These are phyloP conservation scores for Amoeboradix gromovi DNA, from an alignment of 371 early-diverging fungal species.

Conservation along the genomic window DNA sequence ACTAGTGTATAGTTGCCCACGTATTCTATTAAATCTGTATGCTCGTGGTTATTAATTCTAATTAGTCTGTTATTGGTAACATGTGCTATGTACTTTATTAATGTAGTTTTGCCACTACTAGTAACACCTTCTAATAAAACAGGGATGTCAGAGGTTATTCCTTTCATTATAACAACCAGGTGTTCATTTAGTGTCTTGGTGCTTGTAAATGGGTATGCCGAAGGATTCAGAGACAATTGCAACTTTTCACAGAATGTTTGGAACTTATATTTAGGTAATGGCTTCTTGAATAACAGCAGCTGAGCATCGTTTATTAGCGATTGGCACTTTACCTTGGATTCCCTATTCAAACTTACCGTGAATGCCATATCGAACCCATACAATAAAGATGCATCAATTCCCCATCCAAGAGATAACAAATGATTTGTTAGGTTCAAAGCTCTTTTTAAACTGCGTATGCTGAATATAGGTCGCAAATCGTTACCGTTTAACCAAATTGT, in stretches of 20 bases:
- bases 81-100: slow-evolving; percentile 91
- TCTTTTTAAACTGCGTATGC: slow-evolving; percentile 73
- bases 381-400: slow-evolving; percentile 44
- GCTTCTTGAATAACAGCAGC: slow-evolving; percentile 3
- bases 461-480: slow-evolving; percentile 59
- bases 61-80: slow-evolving; percentile 72
- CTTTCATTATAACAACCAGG: slow-evolving; percentile 9
- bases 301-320: slow-evolving; percentile 19
- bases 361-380: slow-evolving; percentile 88
- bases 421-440: slow-evolving; percentile 44
- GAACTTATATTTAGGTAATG: neutral
- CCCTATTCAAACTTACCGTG: slow-evolving; percentile 49
- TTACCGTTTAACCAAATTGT: slow-evolving; percentile 54
- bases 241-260: neutral
- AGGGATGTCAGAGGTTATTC: slow-evolving; percentile 74
- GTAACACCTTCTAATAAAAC: slow-evolving; percentile 99
- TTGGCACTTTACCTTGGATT: slow-evolving; percentile 28
- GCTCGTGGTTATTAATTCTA: slow-evolving; percentile 99
- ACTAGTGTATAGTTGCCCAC: slow-evolving; percentile 70
- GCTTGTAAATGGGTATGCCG: neutral
- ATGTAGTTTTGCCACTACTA: slow-evolving; percentile 95
- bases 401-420: slow-evolving; percentile 37
- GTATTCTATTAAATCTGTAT: slow-evolving; percentile 96
- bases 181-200: neutral
- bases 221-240: too few relatives aligned